These are phyloP conservation scores for Testicularia cyperi DNA, from an alignment of 1,284 basidiomycete genomes.

Conservation along the genomic window DNA sequence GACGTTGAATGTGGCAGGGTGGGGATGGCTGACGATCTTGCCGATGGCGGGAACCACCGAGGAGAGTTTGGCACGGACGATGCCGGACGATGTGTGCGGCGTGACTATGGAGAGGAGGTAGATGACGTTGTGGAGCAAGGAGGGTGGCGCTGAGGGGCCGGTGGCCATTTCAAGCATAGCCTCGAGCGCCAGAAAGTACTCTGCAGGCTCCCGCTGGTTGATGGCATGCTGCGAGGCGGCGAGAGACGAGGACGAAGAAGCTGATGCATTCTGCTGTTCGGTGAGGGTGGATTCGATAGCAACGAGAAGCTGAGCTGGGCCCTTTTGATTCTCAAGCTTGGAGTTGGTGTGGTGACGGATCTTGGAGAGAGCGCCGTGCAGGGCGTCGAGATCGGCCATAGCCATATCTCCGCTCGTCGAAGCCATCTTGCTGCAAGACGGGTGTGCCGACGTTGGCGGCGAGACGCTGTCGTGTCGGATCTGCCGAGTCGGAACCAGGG, in stretches of 20 bases:
- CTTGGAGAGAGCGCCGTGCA: slow-evolving; percentile 65
- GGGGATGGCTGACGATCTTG: slow-evolving; percentile 47
- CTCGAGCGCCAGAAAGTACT: slow-evolving; percentile 55
- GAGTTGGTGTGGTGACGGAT: slow-evolving; percentile 84
- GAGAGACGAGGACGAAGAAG: slow-evolving; percentile 64
- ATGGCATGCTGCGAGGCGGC: slow-evolving; percentile 67
- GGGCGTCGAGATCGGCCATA: slow-evolving; percentile 30
- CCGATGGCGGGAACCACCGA: slow-evolving; percentile 44
- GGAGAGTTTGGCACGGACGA: slow-evolving; percentile 45
- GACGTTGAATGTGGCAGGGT: slow-evolving; percentile 37
- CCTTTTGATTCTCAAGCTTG: slow-evolving; percentile 79
- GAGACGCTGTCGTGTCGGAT: too few relatives aligned
- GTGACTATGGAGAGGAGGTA: slow-evolving; percentile 55
- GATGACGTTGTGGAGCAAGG: slow-evolving; percentile 41
- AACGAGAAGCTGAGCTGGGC: slow-evolving; percentile 81
- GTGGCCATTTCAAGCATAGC: slow-evolving; percentile 43
- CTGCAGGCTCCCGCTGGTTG: slow-evolving; percentile 40
- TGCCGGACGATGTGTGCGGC: slow-evolving; percentile 43
- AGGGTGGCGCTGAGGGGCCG: slow-evolving; percentile 21
- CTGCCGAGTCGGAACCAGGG: too few relatives aligned
- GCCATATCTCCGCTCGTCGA: too few relatives aligned
- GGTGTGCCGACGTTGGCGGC: too few relatives aligned
- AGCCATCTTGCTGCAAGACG: too few relatives aligned
- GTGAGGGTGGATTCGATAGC: slow-evolving; percentile 86
- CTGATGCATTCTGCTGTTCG: slow-evolving; percentile 69